Percentiles rank a stretch among this genome's conserved stretches.
Evolutionary conservation across 495 filamentous ascomycete species (phyloP).

Genomic region (Neurospora sp.): DNA sequence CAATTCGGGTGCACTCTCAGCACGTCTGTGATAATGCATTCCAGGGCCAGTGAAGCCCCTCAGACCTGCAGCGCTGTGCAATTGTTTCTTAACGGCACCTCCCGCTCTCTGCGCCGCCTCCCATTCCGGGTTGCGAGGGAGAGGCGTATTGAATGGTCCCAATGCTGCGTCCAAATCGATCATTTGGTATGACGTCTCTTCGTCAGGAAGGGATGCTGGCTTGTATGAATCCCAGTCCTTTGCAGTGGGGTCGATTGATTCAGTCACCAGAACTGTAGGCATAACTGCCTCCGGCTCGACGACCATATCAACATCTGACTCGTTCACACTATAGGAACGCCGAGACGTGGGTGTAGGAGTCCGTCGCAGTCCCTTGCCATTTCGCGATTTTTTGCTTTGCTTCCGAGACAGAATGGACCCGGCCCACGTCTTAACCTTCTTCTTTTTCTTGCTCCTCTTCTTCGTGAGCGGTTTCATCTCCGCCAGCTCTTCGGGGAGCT

Average conservation of each 20-base stretch:
- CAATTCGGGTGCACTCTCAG: conserved; percentile 88
- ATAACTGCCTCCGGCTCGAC: conserved; percentile 13
- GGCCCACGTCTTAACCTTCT: conserved; percentile 74
- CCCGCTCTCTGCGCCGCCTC: conserved; percentile 46
- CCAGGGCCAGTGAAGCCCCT: conserved; percentile 71
- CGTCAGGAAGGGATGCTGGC: conserved; percentile 24
- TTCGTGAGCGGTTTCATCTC: conserved; percentile 19
- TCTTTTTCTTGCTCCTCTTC: conserved; percentile 59
- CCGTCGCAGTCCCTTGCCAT: conserved; percentile 31
- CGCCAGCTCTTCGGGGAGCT: not conserved
- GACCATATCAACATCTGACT: conserved; percentile 11
- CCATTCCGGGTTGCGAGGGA: conserved; percentile 46
- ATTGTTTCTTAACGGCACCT: conserved; percentile 55
- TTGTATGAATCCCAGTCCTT: conserved; percentile 13
- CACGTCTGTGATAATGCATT: conserved; percentile 81
- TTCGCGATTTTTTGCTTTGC: conserved; percentile 27
- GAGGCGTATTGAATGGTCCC: conserved; percentile 80
- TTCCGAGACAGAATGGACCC: conserved; percentile 67
- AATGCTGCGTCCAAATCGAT: conserved; percentile 96
- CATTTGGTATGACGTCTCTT: conserved; percentile 59
- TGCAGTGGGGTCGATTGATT: conserved; percentile 13
- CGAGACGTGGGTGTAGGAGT: conserved; percentile 33
- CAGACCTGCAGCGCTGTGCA: conserved; percentile 79
- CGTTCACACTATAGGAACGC: conserved; percentile 9
- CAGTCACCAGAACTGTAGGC: conserved; percentile 19